A percentile compares a stretch with the other conserved stretches of the same genome.
Evolutionary conservation across 106 monocot genomes (phyloP).

Genomic region (Dioscorea zingiberensis): DNA sequence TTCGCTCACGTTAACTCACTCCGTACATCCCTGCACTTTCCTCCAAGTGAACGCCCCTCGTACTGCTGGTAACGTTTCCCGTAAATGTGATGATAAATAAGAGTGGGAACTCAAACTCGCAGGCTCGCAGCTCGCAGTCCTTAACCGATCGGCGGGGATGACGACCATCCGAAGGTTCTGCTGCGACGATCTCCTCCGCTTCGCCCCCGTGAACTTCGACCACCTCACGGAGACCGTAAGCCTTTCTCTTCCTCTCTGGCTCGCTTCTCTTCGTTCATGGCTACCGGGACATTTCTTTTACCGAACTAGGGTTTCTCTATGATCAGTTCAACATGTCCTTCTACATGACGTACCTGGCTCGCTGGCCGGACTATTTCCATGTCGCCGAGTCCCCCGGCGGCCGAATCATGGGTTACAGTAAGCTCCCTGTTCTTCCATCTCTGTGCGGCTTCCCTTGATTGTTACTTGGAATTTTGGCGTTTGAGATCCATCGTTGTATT

Average conservation of each 20-base stretch:
- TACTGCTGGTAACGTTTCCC: too few species aligned
- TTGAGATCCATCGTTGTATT: too few species aligned
- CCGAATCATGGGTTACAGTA: slow-evolving; percentile 80
- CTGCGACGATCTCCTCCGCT: slow-evolving; percentile 79
- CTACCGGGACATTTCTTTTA: too few species aligned
- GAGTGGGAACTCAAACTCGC: too few species aligned
- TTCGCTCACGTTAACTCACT: too few species aligned
- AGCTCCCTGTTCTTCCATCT: neutral
- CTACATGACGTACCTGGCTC: slow-evolving; percentile 97
- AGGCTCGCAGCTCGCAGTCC: too few species aligned
- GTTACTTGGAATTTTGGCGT: too few species aligned
- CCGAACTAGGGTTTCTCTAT: too few species aligned
- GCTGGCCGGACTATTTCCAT: slow-evolving; percentile 98
- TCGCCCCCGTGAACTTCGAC: slow-evolving; percentile 81
- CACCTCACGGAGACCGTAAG: slow-evolving; percentile 93
- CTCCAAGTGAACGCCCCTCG: too few species aligned
- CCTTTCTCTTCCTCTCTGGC: neutral
- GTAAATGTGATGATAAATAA: too few species aligned
- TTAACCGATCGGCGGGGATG: slow-evolving; percentile 35
- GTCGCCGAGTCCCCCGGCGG: slow-evolving; percentile 69
- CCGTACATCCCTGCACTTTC: too few species aligned
- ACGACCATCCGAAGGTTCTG: slow-evolving; percentile 69
- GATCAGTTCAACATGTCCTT: slow-evolving; percentile 98
- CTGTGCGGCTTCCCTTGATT: neutral
- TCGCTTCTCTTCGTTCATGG: too few species aligned